These are phyloP conservation scores for Euphorbia celastroides DNA, from an alignment of 441 rosid genomes.

Conservation along the genomic window DNA sequence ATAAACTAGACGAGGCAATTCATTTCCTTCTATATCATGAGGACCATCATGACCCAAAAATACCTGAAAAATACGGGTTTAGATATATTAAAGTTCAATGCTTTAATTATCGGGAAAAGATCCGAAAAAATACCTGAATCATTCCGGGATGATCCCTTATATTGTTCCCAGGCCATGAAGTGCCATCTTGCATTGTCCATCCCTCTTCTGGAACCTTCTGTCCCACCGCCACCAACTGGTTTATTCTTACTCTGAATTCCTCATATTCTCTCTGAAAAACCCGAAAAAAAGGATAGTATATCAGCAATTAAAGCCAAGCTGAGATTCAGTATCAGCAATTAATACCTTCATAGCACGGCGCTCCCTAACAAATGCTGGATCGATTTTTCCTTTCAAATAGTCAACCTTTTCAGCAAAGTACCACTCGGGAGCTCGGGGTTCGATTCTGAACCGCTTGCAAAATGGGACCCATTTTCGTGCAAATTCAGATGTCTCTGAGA, in stretches of 20 bases:
- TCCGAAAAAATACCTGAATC: slow-evolving; percentile 84
- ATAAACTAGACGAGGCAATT: slow-evolving; percentile 79
- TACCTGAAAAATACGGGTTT: too few relatives aligned
- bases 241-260: slow-evolving; percentile 83
- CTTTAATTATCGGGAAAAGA: too few relatives aligned
- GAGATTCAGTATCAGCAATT: not conserved
- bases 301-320: not conserved
- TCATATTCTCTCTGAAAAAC: slow-evolving; percentile 87
- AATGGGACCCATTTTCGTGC: slow-evolving; percentile 99
- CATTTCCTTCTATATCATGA: slow-evolving; percentile 81
- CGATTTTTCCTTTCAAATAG: slow-evolving; percentile 77
- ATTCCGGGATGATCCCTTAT: slow-evolving; percentile 88
- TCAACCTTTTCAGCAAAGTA: slow-evolving; percentile 85
- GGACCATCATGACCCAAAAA: slow-evolving; percentile 90
- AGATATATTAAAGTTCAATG: too few relatives aligned
- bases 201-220: slow-evolving; percentile 98
- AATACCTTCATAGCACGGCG: slow-evolving; percentile 85
- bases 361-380: slow-evolving; percentile 76
- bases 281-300: not conserved
- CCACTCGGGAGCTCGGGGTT: slow-evolving; percentile 99
- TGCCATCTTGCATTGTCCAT: slow-evolving; percentile 99
- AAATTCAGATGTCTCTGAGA: slow-evolving; percentile 94
- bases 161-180: slow-evolving; percentile 98
- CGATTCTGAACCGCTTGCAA: slow-evolving; percentile 76
- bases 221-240: slow-evolving; percentile 78